Conservation (phyloP, 257 asterid species). For the Coffea eugenioides region DNA sequence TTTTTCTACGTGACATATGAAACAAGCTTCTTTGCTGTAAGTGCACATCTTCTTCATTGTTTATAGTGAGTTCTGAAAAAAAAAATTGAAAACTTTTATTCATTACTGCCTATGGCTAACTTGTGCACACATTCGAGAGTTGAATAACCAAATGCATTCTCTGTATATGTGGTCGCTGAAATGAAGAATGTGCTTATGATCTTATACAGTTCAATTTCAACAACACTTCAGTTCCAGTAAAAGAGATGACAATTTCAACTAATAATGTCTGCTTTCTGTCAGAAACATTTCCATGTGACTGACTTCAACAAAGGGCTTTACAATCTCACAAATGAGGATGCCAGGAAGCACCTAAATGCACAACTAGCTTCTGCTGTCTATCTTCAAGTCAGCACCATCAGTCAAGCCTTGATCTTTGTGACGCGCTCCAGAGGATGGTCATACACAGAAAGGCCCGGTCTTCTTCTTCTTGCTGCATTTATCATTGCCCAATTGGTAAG, state of each 20-base stretch:
- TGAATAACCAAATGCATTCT: not conserved
- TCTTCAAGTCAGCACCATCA: conserved; percentile 73
- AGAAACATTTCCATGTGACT: conserved; percentile 40
- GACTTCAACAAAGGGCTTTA: conserved; percentile 41
- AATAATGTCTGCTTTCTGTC: conserved; percentile 17
- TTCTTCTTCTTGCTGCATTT: conserved; percentile 55
- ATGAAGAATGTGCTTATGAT: not conserved
- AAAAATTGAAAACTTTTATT: not conserved
- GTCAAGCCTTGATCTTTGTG: conserved; percentile 67
- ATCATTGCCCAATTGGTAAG: conserved; percentile 62
- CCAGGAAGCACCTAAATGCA: conserved; percentile 32
- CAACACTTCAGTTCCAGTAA: not conserved
- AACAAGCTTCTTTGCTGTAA: conserved; percentile 52
- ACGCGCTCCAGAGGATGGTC: conserved; percentile 61
- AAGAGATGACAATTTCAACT: not conserved
- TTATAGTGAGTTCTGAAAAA: not conserved
- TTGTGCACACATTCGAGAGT: not conserved
- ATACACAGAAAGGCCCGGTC: conserved; percentile 57
- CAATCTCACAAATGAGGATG: conserved; percentile 18
- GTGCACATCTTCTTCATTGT: not conserved
- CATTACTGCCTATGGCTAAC: too few species aligned
- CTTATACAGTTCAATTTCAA: not conserved
- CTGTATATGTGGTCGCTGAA: not conserved
- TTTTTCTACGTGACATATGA: conserved; percentile 48
- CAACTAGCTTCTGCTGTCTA: conserved; percentile 58